Conservation (phyloP, 2,329 filamentous ascomycete species). For the Zymoseptoria pseudotritici region DNA sequence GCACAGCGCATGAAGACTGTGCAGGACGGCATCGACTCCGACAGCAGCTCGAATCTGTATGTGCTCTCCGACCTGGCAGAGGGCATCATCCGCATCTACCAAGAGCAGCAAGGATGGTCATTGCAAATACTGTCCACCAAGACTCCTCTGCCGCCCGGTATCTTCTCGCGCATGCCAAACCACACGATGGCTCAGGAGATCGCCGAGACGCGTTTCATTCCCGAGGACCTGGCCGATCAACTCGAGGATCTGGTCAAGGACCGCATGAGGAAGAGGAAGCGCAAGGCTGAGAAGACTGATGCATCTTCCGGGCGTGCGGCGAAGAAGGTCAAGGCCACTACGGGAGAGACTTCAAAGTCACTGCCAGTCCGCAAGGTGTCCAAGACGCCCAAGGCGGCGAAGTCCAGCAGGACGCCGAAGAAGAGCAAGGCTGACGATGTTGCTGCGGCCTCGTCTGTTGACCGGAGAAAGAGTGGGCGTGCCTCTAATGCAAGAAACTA, state of each 20-base stretch:
- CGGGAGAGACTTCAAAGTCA: constrained; percentile 17
- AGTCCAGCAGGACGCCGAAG: constrained; percentile 33
- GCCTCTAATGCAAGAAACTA: constrained; percentile 37
- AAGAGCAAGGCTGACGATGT: constrained; percentile 30
- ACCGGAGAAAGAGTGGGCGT: constrained; percentile 37
- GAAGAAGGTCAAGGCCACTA: constrained; percentile 23
- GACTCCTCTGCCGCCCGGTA: constrained; percentile 64
- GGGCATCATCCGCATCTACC: constrained; percentile 73
- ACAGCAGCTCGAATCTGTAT: constrained; percentile 68
- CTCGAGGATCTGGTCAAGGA: constrained; percentile 70
- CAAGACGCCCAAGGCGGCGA: constrained; percentile 30
- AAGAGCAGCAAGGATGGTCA: constrained; percentile 76
- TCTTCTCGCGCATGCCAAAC: constrained; percentile 68
- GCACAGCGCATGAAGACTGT: constrained; percentile 90
- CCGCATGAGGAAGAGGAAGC: constrained; percentile 55
- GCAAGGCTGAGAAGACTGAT: constrained; percentile 25
- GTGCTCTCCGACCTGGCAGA: constrained; percentile 82
- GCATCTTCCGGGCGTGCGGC: constrained; percentile 14
- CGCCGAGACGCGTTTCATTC: constrained; percentile 76
- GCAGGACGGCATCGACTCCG: constrained; percentile 64
- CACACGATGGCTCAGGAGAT: constrained; percentile 77
- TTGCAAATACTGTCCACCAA: constrained; percentile 79
- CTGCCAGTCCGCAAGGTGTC: constrained; percentile 25
- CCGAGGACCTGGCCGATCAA: constrained; percentile 63
- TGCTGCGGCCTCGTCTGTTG: constrained; percentile 32